These are phyloP conservation scores for Trichocomaceae sp. DNA, from an alignment of 2,329 filamentous ascomycete genomes.

Conservation along the genomic window DNA sequence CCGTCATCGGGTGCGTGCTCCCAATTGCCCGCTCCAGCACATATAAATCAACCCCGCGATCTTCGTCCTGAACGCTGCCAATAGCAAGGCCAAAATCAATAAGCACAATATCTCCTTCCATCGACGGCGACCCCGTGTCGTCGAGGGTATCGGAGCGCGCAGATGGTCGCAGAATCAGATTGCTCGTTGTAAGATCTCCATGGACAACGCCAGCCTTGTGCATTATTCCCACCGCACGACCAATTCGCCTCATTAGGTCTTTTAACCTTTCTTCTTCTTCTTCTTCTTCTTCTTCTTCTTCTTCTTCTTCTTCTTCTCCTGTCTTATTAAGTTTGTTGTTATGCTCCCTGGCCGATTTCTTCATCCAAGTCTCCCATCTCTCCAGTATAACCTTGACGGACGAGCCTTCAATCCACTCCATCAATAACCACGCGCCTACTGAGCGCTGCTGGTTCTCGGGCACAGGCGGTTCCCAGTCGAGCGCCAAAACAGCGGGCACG, in stretches of 20 bases:
- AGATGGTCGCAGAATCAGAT: conserved; percentile 81
- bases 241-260: conserved; percentile 63
- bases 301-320: conserved; percentile 14
- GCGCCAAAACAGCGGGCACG: conserved; percentile 73
- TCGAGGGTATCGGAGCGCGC: conserved; percentile 11
- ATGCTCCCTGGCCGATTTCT: conserved; percentile 21
- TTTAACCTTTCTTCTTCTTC: conserved; percentile 48
- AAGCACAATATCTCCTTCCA: conserved; percentile 71
- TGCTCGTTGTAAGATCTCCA: conserved; percentile 94
- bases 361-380: conserved; percentile 54
- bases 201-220: conserved; percentile 85
- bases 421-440: conserved; percentile 70
- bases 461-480: conserved; percentile 48
- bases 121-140: conserved; percentile 21
- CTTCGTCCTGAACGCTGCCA: conserved; percentile 77
- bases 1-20: conserved; percentile 84
- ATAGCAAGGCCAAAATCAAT: conserved; percentile 92
- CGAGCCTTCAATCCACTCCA: conserved; percentile 75
- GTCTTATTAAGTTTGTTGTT: conserved; percentile 20
- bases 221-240: conserved; percentile 63
- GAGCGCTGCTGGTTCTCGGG: conserved; percentile 49
- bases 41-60: conserved; percentile 91
- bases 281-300: conserved; percentile 28
- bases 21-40: conserved; percentile 91
- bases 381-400: conserved; percentile 67